Base-by-base conservation (phyloP, 352 stramenopile species). In the Globisporangium parvum region DNA sequence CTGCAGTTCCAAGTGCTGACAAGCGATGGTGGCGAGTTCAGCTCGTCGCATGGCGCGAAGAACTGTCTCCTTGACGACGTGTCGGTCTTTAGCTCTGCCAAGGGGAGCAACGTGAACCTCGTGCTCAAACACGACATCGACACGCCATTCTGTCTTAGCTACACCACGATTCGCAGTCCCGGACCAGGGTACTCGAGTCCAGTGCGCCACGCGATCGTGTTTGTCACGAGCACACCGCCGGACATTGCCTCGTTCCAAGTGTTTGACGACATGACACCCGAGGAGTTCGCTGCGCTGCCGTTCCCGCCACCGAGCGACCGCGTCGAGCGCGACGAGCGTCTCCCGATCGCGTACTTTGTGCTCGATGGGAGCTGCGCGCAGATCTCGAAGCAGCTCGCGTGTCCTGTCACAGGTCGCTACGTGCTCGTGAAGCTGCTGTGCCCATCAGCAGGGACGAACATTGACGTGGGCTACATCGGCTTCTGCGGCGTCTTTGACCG, bases 1-100 rank as follows among this genome's bases (percentile, higher is more conserved):
- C 62, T 93, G 47, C 69, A 88, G 20, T 70, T 95, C 18, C 68
- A 85, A 59, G 67, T 93, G 5, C 52, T 73, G 35, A 80, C 60
- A 6, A 91, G 81, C 50, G 83, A 95, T 39, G 85, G 85, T 28
- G 85, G 81, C 10, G 85, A 95, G 53, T 91, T 93, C 52, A 93
- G 81, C 49, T 71, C 62, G 17, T 91, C 81, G 2, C 84, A 93
- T 53, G 45, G 58, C 6, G 67, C 71, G n/a, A 65, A 55, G 3
- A 92, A 95, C 60, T 84, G 75, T 52, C 59, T 95, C 31, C 5
- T 90, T 23, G 83, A 95, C 45, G 85, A 95, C 57, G 68, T 73
- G 10, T 84, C 78, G 0, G 85, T 95, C 15, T 95, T 89, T 57
- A 95, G 85, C 56, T 93, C 85, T 1, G 51, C 71, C 0, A 86